A percentile compares a stretch with the other conserved stretches of the same genome.
Evolutionary conservation across 2,329 filamentous ascomycete species (phyloP).

Genomic region (Xylaria sp.): DNA sequence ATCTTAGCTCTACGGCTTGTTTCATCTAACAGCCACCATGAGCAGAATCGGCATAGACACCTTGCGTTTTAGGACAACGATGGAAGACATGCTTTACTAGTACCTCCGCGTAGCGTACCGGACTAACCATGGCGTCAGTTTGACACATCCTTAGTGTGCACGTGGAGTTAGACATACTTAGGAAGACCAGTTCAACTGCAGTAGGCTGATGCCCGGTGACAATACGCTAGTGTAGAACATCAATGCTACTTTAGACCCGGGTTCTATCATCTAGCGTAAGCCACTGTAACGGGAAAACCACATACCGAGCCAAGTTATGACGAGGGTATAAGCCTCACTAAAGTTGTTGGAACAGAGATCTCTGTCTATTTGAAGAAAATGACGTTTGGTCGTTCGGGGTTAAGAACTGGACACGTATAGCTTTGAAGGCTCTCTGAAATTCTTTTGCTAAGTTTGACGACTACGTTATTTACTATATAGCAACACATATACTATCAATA

Average conservation of each 20-base stretch:
- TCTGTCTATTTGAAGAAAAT: background rate
- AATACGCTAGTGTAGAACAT: background rate
- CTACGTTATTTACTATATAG: background rate
- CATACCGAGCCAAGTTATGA: background rate
- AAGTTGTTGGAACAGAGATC: background rate
- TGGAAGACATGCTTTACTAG: background rate
- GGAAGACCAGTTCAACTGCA: background rate
- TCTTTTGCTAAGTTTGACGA: background rate
- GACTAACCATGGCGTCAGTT: background rate
- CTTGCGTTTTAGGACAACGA: no score
- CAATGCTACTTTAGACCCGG: background rate
- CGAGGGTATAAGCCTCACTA: background rate
- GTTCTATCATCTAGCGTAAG: background rate
- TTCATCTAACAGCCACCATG: constrained; percentile 2
- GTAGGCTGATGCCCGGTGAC: background rate
- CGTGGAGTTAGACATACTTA: background rate
- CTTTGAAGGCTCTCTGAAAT: background rate
- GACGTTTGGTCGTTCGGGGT: background rate
- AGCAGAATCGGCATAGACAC: background rate
- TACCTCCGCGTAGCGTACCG: background rate
- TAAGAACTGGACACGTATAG: background rate
- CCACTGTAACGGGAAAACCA: background rate
- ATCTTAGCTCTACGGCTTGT: background rate
- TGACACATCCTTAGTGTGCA: background rate
- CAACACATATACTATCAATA: background rate